Evolutionary conservation across 768 basidiomycete species (phyloP).

Genomic region (Rhizopogon roseolus): DNA sequence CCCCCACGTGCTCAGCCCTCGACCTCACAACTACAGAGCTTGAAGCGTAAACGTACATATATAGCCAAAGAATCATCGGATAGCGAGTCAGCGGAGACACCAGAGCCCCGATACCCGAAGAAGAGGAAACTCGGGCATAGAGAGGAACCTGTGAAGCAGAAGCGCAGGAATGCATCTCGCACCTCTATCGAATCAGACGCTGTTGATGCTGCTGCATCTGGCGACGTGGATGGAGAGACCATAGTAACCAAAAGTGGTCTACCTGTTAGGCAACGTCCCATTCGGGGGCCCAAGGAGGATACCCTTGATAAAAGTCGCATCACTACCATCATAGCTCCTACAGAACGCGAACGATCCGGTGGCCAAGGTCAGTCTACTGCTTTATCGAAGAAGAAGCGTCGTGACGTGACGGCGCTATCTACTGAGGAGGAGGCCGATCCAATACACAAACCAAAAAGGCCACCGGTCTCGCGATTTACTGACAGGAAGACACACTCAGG

Average conservation of each 20-base stretch:
- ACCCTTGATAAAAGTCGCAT: neutral
- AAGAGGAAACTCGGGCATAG: slow-evolving; percentile 1
- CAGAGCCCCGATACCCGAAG: neutral
- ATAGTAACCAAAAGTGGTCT: neutral
- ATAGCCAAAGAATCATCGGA: neutral
- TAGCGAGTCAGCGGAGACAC: neutral
- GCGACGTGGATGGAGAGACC: neutral
- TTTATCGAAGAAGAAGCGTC: neutral
- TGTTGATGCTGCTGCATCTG: neutral
- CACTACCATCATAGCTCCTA: neutral
- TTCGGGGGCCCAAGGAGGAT: slow-evolving; percentile 12
- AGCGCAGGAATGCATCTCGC: neutral
- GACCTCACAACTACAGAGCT: neutral
- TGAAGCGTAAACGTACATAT: neutral
- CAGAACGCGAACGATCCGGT: neutral
- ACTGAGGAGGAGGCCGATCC: neutral
- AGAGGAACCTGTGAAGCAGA: neutral
- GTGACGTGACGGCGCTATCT: neutral
- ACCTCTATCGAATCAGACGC: slow-evolving; percentile 4
- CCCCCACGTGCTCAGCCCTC: neutral
- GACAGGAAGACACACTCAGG: neutral
- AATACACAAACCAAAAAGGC: neutral
- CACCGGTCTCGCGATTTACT: neutral
- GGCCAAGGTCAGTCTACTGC: neutral
- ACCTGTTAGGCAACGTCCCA: neutral